Evolutionary conservation across 257 asterid species (phyloP).

Genomic region (Solanum megistacrolobum): DNA sequence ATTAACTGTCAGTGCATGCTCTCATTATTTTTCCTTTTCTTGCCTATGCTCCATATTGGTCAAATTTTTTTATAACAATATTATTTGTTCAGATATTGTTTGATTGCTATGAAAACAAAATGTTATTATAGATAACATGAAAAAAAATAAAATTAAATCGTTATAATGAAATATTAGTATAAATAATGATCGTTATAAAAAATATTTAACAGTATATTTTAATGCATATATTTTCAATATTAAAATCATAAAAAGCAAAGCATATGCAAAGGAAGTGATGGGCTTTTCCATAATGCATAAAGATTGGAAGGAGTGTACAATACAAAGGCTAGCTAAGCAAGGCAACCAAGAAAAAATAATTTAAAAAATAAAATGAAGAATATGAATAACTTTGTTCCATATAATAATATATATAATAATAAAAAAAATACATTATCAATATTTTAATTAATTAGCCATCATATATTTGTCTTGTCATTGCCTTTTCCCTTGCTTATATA

Average conservation of each 20-base stretch:
- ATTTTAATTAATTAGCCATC: slow-evolving; percentile 4
- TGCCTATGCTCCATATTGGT: background rate
- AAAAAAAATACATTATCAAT: background rate
- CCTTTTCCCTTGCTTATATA: slow-evolving; percentile 33
- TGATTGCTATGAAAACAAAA: background rate
- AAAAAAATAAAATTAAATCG: background rate
- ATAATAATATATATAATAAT: background rate
- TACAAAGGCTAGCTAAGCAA: slow-evolving; percentile 5
- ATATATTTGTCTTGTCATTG: slow-evolving; percentile 1
- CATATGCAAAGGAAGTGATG: slow-evolving; percentile 16
- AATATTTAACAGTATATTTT: background rate
- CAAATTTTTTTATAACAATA: background rate
- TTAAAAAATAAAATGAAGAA: background rate
- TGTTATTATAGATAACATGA: background rate
- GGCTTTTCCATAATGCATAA: background rate
- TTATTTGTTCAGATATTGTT: background rate
- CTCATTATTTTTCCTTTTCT: background rate
- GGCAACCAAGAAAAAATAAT: background rate
- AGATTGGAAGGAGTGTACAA: slow-evolving; percentile 12
- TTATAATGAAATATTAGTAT: background rate
- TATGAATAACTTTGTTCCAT: slow-evolving; percentile 1
- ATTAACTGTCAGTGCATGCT: background rate
- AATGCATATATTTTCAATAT: background rate
- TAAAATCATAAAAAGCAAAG: background rate
- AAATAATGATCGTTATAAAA: background rate